Evolutionary conservation across 352 stramenopile genomes (phyloP).

Genomic region (Phytophthora cactorum): DNA sequence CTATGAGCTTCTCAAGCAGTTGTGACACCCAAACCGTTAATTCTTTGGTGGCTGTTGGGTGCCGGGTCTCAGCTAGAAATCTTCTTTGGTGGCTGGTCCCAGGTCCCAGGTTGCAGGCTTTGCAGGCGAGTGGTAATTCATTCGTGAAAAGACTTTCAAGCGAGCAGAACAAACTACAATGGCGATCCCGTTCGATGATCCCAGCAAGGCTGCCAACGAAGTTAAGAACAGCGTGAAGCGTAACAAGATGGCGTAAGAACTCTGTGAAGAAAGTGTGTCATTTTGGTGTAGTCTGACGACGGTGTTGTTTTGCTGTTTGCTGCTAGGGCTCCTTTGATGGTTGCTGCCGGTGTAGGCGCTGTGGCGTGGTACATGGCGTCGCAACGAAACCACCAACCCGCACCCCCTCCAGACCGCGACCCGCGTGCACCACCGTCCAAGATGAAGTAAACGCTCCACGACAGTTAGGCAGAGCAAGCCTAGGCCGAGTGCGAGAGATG

Average conservation of each 20-base stretch:
- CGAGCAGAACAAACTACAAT: slow-evolving; percentile 10
- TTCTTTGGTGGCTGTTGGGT: slow-evolving; percentile 1
- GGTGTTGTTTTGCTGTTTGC: slow-evolving; percentile 1
- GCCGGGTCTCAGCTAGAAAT: slow-evolving; percentile 10
- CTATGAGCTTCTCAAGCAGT: slow-evolving; percentile 4
- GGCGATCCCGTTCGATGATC: slow-evolving; percentile 40
- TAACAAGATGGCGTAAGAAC: slow-evolving; percentile 39
- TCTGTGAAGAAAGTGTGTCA: not conserved
- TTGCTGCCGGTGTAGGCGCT: slow-evolving; percentile 35
- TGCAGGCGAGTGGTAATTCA: not conserved
- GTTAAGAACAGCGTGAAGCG: slow-evolving; percentile 46
- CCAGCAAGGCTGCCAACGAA: slow-evolving; percentile 34
- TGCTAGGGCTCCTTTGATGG: slow-evolving; percentile 29
- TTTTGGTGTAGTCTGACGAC: not conserved
- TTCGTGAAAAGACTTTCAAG: slow-evolving; percentile 9
- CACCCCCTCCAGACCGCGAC: slow-evolving; percentile 20
- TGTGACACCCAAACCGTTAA: slow-evolving; percentile 12
- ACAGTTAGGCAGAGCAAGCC: not conserved
- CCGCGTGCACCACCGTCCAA: slow-evolving; percentile 32
- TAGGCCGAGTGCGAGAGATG: not conserved
- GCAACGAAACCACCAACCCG: slow-evolving; percentile 21
- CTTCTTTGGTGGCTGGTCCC: slow-evolving; percentile 1
- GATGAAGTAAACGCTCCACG: slow-evolving; percentile 27
- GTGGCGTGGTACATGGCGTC: slow-evolving; percentile 42
- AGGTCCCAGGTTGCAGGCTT: slow-evolving; percentile 6